A percentile compares a stretch with the other conserved stretches of the same genome.
These are phyloP conservation scores for Hypoxylon cercidicola DNA, from an alignment of 495 filamentous ascomycete species.

Conservation along the genomic window DNA sequence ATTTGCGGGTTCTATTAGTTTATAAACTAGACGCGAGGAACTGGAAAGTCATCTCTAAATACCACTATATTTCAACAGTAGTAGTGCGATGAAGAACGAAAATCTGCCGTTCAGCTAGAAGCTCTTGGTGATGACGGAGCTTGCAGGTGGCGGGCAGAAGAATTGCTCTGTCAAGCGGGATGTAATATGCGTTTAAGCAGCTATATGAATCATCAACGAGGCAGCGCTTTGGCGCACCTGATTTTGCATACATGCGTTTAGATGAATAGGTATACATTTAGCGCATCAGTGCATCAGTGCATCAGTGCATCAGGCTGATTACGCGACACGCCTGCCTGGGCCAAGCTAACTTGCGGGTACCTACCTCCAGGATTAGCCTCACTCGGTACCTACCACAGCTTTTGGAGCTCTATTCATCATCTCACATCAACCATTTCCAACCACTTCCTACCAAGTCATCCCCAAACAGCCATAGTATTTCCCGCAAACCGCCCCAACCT, in stretches of 20 bases:
- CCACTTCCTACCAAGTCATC: slow-evolving; percentile 5
- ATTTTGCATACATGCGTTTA: no score
- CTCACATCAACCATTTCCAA: slow-evolving; percentile 18
- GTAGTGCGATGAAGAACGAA: background rate
- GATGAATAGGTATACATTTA: background rate
- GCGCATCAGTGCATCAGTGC: slow-evolving; percentile 23
- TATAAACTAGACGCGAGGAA: slow-evolving; percentile 11
- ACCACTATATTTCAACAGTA: background rate
- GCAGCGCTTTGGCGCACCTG: background rate
- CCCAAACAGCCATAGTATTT: background rate
- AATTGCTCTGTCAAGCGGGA: background rate
- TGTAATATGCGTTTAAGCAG: background rate
- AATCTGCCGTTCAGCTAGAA: background rate
- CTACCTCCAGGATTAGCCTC: slow-evolving; percentile 35
- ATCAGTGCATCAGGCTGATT: slow-evolving; percentile 41
- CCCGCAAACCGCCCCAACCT: background rate
- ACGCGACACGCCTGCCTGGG: slow-evolving; percentile 47
- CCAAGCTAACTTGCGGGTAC: slow-evolving; percentile 17
- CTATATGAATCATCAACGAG: background rate
- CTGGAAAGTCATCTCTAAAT: slow-evolving; percentile 15
- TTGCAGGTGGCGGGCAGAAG: slow-evolving; percentile 2
- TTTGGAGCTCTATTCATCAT: slow-evolving; percentile 33
- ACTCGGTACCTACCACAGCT: slow-evolving; percentile 18
- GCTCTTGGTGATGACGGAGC: slow-evolving; percentile 27
- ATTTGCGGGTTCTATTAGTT: slow-evolving; percentile 10